These are phyloP conservation scores for Glomus cerebriforme DNA, from an alignment of 192 early-diverging fungal species.

Conservation along the genomic window DNA sequence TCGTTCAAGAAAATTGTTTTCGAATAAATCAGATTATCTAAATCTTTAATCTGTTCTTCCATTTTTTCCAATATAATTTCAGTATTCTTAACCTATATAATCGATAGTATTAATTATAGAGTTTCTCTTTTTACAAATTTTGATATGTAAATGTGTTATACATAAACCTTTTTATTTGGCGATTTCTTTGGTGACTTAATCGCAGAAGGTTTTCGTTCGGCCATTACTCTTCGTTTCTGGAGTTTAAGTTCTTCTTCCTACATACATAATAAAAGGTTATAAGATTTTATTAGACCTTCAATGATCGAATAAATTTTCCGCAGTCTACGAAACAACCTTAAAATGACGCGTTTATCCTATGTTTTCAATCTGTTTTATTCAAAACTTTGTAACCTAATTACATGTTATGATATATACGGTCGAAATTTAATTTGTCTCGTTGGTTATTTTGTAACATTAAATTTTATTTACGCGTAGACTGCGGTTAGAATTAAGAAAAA, in stretches of 20 bases:
- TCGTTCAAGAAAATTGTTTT: background rate
- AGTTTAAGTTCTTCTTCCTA: background rate
- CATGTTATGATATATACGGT: too few species aligned
- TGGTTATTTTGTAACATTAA: too few species aligned
- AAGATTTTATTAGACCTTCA: background rate
- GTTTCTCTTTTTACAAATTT: background rate
- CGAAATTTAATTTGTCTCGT: too few species aligned
- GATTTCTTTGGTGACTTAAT: background rate
- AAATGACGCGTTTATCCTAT: background rate
- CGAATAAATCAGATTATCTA: background rate
- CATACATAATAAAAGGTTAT: background rate
- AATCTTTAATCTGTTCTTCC: slow-evolving; percentile 2
- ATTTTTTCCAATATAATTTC: background rate
- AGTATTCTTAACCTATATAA: too few species aligned
- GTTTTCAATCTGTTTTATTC: too few species aligned
- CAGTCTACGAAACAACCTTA: background rate
- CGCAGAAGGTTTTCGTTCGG: background rate
- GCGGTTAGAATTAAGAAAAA: background rate
- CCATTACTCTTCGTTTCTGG: background rate
- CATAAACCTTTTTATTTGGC: background rate
- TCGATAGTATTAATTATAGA: too few species aligned
- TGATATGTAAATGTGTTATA: background rate
- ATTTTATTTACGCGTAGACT: background rate
- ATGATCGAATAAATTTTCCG: background rate
- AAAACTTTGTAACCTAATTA: too few species aligned